Percentiles rank a stretch among this genome's conserved stretches.
phyloP scores from a whole-genome alignment of 1,139 yeast genomes.

The Yamadazyma siamensis region DNA sequence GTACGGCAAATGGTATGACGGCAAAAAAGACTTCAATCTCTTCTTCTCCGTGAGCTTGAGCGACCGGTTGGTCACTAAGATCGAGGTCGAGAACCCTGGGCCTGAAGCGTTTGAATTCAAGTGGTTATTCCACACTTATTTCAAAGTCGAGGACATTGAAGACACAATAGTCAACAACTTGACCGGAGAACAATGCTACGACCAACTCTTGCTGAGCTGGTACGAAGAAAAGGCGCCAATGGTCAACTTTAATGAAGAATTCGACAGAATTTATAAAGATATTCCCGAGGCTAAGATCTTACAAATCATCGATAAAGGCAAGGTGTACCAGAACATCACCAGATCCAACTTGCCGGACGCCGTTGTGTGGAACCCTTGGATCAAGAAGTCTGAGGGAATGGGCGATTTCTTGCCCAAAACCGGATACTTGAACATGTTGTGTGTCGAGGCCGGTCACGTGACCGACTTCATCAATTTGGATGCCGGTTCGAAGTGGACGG shows the following conservation, averaged over 20 bases:
- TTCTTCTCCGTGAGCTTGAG: slow-evolving; percentile 63
- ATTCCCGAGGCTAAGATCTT: slow-evolving; percentile 53
- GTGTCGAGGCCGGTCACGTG: slow-evolving; percentile 93
- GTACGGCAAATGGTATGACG: slow-evolving; percentile 49
- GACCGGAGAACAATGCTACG: slow-evolving; percentile 65
- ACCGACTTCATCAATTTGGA: slow-evolving; percentile 57
- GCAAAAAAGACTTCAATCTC: slow-evolving; percentile 68
- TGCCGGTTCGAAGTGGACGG: slow-evolving; percentile 69
- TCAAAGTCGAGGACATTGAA: slow-evolving; percentile 69
- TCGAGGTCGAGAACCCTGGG: slow-evolving; percentile 76
- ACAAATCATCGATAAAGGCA: slow-evolving; percentile 66
- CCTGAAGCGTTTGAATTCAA: slow-evolving; percentile 70
- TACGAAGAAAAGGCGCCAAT: slow-evolving; percentile 73
- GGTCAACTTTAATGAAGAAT: slow-evolving; percentile 71
- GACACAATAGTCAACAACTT: slow-evolving; percentile 76
- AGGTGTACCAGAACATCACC: slow-evolving; percentile 62
- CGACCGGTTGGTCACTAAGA: slow-evolving; percentile 58
- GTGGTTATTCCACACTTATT: slow-evolving; percentile 95
- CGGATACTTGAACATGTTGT: slow-evolving; percentile 84
- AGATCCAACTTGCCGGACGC: slow-evolving; percentile 75
- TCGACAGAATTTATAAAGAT: slow-evolving; percentile 76
- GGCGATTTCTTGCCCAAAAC: slow-evolving; percentile 82
- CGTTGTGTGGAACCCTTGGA: slow-evolving; percentile 99
- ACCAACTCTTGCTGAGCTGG: slow-evolving; percentile 62
- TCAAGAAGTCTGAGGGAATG: slow-evolving; percentile 73